A percentile compares a stretch with the other conserved stretches of the same genome.
Evolutionary conservation across 495 filamentous ascomycete species (phyloP).

Genomic region (Annulohypoxylon maeteangense): DNA sequence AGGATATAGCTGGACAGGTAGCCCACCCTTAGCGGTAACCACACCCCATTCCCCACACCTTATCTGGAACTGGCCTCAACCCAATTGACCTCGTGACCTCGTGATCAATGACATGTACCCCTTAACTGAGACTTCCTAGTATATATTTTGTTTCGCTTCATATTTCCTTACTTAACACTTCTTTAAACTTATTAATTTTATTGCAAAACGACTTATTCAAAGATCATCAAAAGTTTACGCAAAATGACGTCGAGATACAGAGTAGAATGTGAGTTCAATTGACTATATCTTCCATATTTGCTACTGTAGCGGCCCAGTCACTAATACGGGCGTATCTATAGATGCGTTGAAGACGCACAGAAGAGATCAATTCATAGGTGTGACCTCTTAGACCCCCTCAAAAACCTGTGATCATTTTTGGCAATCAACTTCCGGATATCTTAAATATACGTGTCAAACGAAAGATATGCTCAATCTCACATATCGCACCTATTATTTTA

Average conservation of each 20-base stretch:
- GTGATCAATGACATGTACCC: constrained; percentile 37
- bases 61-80: constrained; percentile 9
- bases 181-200: not conserved
- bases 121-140: constrained; percentile 35
- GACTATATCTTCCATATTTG: constrained; percentile 14
- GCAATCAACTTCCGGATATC: not conserved
- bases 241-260: constrained; percentile 89
- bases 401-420: constrained; percentile 15
- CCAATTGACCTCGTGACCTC: constrained; percentile 16
- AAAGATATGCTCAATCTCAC: constrained; percentile 1
- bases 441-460: constrained; percentile 19
- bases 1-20: too few species aligned
- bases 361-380: constrained; percentile 84
- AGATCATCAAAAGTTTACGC: constrained; percentile 10
- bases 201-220: not conserved
- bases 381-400: constrained; percentile 18
- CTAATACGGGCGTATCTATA: constrained; percentile 50
- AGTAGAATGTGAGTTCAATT: constrained; percentile 76
- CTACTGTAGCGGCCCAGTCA: constrained; percentile 5
- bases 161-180: constrained; percentile 6
- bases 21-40: constrained; percentile 14
- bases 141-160: constrained; percentile 18
- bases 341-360: constrained; percentile 92
- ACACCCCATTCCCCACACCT: constrained; percentile 27
- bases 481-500: constrained; percentile 4